These are phyloP conservation scores for Alternaria sp. DNA, from an alignment of 2,329 filamentous ascomycete species.

Conservation along the genomic window DNA sequence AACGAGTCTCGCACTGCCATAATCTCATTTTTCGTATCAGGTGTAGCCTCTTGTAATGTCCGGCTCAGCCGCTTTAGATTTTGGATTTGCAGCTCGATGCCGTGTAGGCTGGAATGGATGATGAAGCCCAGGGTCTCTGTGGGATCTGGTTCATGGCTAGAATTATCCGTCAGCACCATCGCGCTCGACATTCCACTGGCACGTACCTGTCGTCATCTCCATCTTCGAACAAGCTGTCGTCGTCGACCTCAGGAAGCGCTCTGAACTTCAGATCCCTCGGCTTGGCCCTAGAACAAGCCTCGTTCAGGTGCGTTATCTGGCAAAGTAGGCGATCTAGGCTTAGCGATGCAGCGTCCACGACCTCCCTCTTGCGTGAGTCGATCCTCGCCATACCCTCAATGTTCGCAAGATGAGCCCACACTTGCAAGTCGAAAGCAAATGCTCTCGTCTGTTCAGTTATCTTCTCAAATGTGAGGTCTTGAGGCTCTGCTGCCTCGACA, in stretches of 20 bases:
- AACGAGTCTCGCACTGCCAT: slow-evolving; percentile 26
- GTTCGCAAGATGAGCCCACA: slow-evolving; percentile 34
- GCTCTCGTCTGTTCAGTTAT: slow-evolving; percentile 34
- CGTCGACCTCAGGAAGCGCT: slow-evolving; percentile 16
- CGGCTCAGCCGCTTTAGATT: slow-evolving; percentile 36
- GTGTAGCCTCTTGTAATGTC: slow-evolving; percentile 38
- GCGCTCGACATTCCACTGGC: slow-evolving; percentile 5
- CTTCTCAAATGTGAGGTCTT: slow-evolving; percentile 38
- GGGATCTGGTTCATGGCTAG: slow-evolving; percentile 22
- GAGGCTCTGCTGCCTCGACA: slow-evolving; percentile 35
- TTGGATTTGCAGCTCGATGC: slow-evolving; percentile 36
- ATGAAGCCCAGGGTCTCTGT: slow-evolving; percentile 32
- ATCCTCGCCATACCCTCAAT: slow-evolving; percentile 28
- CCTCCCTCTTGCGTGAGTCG: slow-evolving; percentile 22
- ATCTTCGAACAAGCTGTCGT: slow-evolving; percentile 22
- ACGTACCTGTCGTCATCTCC: slow-evolving; percentile 17
- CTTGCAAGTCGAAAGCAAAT: slow-evolving; percentile 33
- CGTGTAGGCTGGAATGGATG: slow-evolving; percentile 34
- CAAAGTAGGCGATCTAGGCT: slow-evolving; percentile 30
- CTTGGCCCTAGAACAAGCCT: slow-evolving; percentile 27
- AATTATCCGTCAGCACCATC: not conserved
- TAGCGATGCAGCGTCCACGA: slow-evolving; percentile 28
- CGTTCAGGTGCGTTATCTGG: slow-evolving; percentile 21
- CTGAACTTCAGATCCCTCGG: slow-evolving; percentile 36
- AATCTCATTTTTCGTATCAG: slow-evolving; percentile 31